phyloP scores from a whole-genome alignment of 148 eudicot species.

The Cornus controversa region DNA sequence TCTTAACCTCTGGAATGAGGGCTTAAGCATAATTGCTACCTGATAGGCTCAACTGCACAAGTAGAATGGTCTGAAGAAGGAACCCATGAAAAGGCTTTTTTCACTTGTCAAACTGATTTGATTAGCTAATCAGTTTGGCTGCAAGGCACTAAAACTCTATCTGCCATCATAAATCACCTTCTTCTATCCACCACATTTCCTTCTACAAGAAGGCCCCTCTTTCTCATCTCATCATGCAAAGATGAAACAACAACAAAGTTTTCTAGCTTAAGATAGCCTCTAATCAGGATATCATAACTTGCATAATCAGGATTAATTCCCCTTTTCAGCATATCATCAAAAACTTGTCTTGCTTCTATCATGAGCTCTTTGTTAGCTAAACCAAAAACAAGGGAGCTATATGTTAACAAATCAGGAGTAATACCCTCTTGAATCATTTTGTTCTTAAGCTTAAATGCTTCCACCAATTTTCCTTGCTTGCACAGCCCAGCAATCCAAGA shows the following conservation, averaged over 20 bases:
- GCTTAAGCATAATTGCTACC: background rate
- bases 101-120: background rate
- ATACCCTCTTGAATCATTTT: constrained; percentile 20
- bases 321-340: constrained; percentile 20
- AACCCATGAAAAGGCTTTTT: background rate
- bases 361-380: constrained; percentile 20
- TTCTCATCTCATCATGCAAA: constrained; percentile 23
- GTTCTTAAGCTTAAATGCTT: constrained; percentile 25
- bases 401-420: constrained; percentile 25
- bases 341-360: constrained; percentile 24
- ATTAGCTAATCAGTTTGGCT: too few species aligned
- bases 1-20: background rate
- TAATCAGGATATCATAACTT: constrained; percentile 24
- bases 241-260: constrained; percentile 12
- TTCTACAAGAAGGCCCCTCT: constrained; percentile 8
- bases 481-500: constrained; percentile 29
- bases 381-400: constrained; percentile 20
- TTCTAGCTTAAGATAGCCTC: constrained; percentile 19
- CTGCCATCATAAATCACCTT: constrained; percentile 2
- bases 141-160: background rate
- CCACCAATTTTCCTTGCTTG: constrained; percentile 24
- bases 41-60: background rate
- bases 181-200: background rate
- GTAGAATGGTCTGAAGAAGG: background rate
- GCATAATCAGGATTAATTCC: constrained; percentile 22